These are phyloP conservation scores for Albizia julibrissin DNA, from an alignment of 306 rosid genomes.

Conservation along the genomic window DNA sequence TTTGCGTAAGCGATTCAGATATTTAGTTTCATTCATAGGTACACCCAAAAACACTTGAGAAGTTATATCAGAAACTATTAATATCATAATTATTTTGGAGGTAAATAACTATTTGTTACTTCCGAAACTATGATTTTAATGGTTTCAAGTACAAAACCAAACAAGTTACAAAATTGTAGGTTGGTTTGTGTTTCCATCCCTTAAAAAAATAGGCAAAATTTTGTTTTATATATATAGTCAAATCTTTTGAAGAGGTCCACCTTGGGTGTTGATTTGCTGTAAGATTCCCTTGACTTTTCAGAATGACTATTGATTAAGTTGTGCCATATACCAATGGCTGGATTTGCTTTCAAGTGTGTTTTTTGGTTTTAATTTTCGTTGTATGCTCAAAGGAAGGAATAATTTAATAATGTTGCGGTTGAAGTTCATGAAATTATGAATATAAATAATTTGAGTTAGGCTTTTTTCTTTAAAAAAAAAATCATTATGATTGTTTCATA, in stretches of 20 bases:
- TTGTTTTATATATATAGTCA: conserved; percentile 3
- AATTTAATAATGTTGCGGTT: neutral
- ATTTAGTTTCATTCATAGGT: neutral
- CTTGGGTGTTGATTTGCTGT: neutral
- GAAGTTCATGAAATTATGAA: neutral
- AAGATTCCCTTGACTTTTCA: neutral
- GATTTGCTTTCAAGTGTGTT: neutral
- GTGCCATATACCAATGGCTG: neutral
- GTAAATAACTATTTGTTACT: neutral
- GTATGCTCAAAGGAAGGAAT: neutral
- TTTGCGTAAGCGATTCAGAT: too few species aligned
- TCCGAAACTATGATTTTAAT: neutral
- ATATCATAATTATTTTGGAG: neutral
- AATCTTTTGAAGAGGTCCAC: neutral
- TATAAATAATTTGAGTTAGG: neutral
- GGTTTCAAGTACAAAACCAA: neutral
- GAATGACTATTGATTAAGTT: neutral
- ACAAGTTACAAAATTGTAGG: neutral
- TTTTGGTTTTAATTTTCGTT: neutral
- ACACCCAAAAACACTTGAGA: too few species aligned
- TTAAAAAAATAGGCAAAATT: conserved; percentile 16
- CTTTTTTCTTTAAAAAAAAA: too few species aligned
- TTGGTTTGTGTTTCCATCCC: conserved; percentile 27
- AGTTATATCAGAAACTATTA: neutral
- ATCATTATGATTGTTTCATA: neutral